Evolutionary conservation across 2,329 filamentous ascomycete species (phyloP).

Genomic region (Colletotrichum chrysophilum): DNA sequence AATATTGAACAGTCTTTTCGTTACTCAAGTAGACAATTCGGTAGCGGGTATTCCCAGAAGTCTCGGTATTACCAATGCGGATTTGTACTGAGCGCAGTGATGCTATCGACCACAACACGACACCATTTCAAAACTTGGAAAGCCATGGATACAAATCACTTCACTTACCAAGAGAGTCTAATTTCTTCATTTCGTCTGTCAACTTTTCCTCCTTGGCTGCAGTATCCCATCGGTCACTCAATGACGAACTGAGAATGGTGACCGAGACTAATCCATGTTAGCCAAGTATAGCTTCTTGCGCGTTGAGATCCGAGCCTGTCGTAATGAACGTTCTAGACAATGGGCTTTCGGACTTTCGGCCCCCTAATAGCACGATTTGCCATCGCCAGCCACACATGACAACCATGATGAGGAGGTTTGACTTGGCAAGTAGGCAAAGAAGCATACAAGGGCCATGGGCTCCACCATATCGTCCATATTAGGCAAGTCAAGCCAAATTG

Average conservation of each 20-base stretch:
- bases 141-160: not conserved
- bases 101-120: not conserved
- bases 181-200: not conserved
- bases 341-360: not conserved
- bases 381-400: not conserved
- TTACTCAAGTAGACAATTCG: too few relatives aligned
- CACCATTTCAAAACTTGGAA: not conserved
- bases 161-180: not conserved
- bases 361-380: not conserved
- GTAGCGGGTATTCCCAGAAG: not conserved
- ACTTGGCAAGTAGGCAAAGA: not conserved
- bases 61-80: not conserved
- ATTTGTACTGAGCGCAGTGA: not conserved
- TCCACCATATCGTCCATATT: not conserved
- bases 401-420: not conserved
- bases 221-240: not conserved
- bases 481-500: not conserved
- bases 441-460: not conserved
- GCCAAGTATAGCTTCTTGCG: not conserved
- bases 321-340: not conserved
- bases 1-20: too few relatives aligned
- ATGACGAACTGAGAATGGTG: not conserved
- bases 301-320: not conserved
- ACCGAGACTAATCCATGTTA: not conserved
- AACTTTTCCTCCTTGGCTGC: slow-evolving; percentile 2